A percentile compares a stretch with the other conserved stretches of the same genome.
Conservation (phyloP, 179 eudicot species). For the Amaranthus tricolor region DNA sequence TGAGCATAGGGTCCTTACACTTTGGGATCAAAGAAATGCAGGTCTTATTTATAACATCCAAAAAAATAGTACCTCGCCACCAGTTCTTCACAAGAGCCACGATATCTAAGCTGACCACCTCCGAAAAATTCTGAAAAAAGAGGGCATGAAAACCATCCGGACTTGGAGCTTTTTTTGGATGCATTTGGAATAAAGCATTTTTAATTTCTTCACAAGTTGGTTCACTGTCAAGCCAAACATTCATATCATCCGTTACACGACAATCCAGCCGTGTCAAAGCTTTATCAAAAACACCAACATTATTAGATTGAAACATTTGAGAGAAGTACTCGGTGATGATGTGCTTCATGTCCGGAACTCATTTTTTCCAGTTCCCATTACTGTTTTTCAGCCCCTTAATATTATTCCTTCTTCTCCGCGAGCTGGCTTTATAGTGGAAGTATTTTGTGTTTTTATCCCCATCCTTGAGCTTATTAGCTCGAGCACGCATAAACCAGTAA, state of each 20-base stretch:
- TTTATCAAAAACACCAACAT: not conserved
- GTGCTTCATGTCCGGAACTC: not conserved
- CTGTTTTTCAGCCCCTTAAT: not conserved
- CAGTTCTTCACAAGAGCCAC: not conserved
- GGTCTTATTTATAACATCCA: not conserved
- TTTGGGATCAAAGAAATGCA: not conserved
- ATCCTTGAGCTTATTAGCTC: not conserved
- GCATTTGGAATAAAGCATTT: not conserved
- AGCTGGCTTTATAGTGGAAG: not conserved
- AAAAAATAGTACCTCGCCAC: not conserved
- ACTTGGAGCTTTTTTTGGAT: not conserved
- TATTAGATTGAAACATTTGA: not conserved
- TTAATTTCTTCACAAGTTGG: not conserved
- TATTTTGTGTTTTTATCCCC: not conserved
- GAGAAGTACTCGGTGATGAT: not conserved
- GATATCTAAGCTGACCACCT: not conserved
- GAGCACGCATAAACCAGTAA: not conserved
- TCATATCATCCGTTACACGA: not conserved
- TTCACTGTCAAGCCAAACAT: not conserved
- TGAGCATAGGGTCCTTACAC: not conserved
- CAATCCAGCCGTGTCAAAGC: not conserved
- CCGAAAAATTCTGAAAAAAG: not conserved
- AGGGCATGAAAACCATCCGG: not conserved
- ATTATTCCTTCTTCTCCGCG: not conserved
- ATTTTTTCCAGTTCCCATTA: rapidly evolving